phyloP scores from a whole-genome alignment of 2,329 filamentous ascomycete genomes.

The Diaporthe caulivora region DNA sequence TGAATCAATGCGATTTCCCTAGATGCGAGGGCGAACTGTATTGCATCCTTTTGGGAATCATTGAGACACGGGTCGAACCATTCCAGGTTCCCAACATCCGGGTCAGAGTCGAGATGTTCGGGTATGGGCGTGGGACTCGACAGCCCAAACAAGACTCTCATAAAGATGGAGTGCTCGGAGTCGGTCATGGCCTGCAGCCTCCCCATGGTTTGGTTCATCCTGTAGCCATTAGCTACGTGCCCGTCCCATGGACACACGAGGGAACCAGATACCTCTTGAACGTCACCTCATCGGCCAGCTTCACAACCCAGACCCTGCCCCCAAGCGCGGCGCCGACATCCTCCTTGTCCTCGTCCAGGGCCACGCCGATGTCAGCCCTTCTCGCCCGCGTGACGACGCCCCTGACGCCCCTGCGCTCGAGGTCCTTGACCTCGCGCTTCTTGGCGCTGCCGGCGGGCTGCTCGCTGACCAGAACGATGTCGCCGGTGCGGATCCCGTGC shows the following conservation, averaged over 20 bases:
- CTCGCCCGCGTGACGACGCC: slow-evolving; percentile 79
- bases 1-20: slow-evolving; percentile 91
- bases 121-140: slow-evolving; percentile 64
- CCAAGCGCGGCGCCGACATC: slow-evolving; percentile 57
- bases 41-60: slow-evolving; percentile 75
- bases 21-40: slow-evolving; percentile 85
- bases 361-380: slow-evolving; percentile 71
- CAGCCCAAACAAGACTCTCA: slow-evolving; percentile 73
- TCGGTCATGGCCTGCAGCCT: slow-evolving; percentile 69
- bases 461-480: slow-evolving; percentile 82
- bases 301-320: slow-evolving; percentile 73
- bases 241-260: background rate
- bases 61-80: slow-evolving; percentile 75
- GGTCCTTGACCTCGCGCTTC: slow-evolving; percentile 78
- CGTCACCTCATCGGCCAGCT: slow-evolving; percentile 77
- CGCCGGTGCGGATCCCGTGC: slow-evolving; percentile 81
- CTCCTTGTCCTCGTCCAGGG: slow-evolving; percentile 75
- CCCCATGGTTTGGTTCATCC: slow-evolving; percentile 75
- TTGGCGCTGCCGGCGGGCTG: slow-evolving; percentile 79
- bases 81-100: slow-evolving; percentile 60
- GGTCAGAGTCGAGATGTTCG: slow-evolving; percentile 54
- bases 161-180: slow-evolving; percentile 69
- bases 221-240: slow-evolving; percentile 44
- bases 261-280: slow-evolving; percentile 62
- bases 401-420: slow-evolving; percentile 75